These are phyloP conservation scores for Curvularia sp. DNA, from an alignment of 2,329 filamentous ascomycete genomes.

Conservation along the genomic window DNA sequence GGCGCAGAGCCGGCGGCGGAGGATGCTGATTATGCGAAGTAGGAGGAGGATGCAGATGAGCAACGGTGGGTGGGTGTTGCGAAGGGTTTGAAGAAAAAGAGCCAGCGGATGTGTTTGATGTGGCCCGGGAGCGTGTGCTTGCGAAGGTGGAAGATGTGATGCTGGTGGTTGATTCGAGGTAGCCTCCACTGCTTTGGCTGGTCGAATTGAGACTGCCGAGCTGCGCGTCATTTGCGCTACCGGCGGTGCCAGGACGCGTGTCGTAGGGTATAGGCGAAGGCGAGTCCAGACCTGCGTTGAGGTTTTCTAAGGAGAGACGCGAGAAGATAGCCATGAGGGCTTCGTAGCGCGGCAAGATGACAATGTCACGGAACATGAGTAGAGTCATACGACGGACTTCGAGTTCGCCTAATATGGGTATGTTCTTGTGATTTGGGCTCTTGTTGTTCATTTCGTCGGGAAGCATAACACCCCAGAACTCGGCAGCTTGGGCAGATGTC, in stretches of 20 bases:
- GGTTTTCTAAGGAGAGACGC: slow-evolving; percentile 82
- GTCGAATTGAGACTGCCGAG: slow-evolving; percentile 71
- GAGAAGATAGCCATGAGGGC: slow-evolving; percentile 89
- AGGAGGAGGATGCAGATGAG: slow-evolving; percentile 23
- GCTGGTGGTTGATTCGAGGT: slow-evolving; percentile 72
- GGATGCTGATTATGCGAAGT: slow-evolving; percentile 18
- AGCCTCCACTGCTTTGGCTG: slow-evolving; percentile 74
- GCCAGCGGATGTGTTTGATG: slow-evolving; percentile 76
- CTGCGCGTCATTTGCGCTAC: slow-evolving; percentile 34
- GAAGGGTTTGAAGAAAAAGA: slow-evolving; percentile 52
- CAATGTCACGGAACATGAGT: slow-evolving; percentile 83
- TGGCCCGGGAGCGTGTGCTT: slow-evolving; percentile 73
- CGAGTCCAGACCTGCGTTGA: slow-evolving; percentile 54
- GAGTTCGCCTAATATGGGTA: slow-evolving; percentile 63
- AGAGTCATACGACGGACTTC: slow-evolving; percentile 91
- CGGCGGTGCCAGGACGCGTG: slow-evolving; percentile 43
- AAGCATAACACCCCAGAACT: slow-evolving; percentile 83
- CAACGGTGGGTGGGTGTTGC: slow-evolving; percentile 17
- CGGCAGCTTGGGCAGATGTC: slow-evolving; percentile 76
- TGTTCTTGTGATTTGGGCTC: slow-evolving; percentile 52
- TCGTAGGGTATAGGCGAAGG: slow-evolving; percentile 37
- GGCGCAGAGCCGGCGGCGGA: slow-evolving; percentile 32
- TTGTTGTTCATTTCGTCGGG: slow-evolving; percentile 57
- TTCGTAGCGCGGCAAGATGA: slow-evolving; percentile 89
- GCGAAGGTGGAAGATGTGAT: slow-evolving; percentile 58